Conservation (phyloP, 345 rosid species). For the Eucalyptus globulus region DNA sequence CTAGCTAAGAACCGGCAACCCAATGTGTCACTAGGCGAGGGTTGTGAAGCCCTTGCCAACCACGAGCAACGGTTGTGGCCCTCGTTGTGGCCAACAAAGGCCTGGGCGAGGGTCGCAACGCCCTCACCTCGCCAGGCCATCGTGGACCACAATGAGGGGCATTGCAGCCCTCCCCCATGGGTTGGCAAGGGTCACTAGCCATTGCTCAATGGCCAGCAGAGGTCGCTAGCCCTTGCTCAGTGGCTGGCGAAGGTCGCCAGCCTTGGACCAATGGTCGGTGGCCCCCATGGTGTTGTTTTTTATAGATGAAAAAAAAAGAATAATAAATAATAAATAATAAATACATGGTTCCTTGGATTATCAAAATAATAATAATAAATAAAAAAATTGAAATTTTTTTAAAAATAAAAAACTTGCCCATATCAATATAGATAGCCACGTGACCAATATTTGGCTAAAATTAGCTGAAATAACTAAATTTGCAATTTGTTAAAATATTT, state of each 20-base stretch:
- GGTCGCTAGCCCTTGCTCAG: background rate
- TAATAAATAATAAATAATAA: too few relatives aligned
- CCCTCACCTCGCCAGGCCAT: background rate
- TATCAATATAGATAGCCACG: fast-evolving
- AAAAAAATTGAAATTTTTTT: too few relatives aligned
- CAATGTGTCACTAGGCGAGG: background rate
- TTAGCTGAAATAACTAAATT: background rate
- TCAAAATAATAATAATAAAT: too few relatives aligned
- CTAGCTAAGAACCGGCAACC: fast-evolving
- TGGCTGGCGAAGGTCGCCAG: fast-evolving
- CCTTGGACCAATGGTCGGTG: background rate
- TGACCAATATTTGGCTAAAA: background rate
- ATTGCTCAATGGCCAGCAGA: fast-evolving
- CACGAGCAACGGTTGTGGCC: background rate
- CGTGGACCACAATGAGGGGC: background rate
- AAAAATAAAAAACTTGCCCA: background rate
- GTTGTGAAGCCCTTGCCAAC: background rate
- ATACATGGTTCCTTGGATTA: too few relatives aligned
- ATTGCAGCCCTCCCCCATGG: too few relatives aligned
- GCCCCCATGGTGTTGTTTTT: background rate
- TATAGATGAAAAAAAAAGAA: too few relatives aligned
- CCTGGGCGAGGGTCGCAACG: fast-evolving
- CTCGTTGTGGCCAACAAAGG: background rate
- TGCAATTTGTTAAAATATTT: background rate
- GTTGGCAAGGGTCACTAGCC: too few relatives aligned